These are phyloP conservation scores for Neurospora sublineolata DNA, from an alignment of 495 filamentous ascomycete species.

Conservation along the genomic window DNA sequence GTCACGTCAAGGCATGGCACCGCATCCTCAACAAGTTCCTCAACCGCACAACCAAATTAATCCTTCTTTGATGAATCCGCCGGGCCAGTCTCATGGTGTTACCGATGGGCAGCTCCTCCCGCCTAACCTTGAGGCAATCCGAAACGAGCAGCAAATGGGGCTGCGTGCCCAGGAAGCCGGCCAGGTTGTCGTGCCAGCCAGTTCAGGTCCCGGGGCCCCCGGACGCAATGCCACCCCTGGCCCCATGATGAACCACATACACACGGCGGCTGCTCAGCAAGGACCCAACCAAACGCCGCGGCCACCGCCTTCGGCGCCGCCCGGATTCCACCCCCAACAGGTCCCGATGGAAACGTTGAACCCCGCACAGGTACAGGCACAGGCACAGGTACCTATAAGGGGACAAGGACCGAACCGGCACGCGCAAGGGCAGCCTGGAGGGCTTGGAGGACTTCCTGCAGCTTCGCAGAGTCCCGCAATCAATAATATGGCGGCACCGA, in stretches of 20 bases:
- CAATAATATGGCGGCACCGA: slow-evolving; percentile 38
- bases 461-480: slow-evolving; percentile 42
- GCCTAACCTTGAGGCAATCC: slow-evolving; percentile 36
- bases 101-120: slow-evolving; percentile 28
- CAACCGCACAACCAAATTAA: slow-evolving; percentile 29
- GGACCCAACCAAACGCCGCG: slow-evolving; percentile 22
- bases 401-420: slow-evolving; percentile 22
- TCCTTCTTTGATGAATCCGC: slow-evolving; percentile 20
- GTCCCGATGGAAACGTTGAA: slow-evolving; percentile 23
- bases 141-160: slow-evolving; percentile 35
- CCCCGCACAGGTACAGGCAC: slow-evolving; percentile 23
- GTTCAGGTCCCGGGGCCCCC: slow-evolving; percentile 30
- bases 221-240: slow-evolving; percentile 31
- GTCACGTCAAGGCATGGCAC: slow-evolving; percentile 16
- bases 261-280: slow-evolving; percentile 22
- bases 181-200: slow-evolving; percentile 41
- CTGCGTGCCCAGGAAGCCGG: slow-evolving; percentile 36
- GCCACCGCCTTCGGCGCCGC: slow-evolving; percentile 25
- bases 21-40: slow-evolving; percentile 11
- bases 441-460: slow-evolving; percentile 27
- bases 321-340: slow-evolving; percentile 26
- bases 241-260: slow-evolving; percentile 15
- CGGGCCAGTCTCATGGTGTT: slow-evolving; percentile 22
- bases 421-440: slow-evolving; percentile 39
- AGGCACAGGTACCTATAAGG: slow-evolving; percentile 19